Percentiles rank a stretch among this genome's conserved stretches.
Conservation (phyloP, 331 rosid species). For the Ulmus americana region DNA sequence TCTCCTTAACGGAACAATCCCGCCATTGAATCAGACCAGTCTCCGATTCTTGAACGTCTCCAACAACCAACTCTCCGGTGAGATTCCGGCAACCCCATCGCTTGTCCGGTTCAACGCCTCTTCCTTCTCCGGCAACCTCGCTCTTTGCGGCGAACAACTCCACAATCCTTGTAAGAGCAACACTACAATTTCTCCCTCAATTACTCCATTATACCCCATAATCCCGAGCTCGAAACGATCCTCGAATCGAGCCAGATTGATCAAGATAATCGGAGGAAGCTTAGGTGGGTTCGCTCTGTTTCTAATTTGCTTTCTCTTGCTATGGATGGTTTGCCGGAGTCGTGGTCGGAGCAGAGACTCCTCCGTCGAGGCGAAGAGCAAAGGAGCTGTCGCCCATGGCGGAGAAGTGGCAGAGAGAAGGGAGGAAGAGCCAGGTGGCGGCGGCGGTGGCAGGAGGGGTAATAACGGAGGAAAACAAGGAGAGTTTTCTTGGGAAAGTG, state of each 20-base stretch:
- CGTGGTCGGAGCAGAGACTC: conserved; percentile 25
- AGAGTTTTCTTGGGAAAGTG: conserved; percentile 78
- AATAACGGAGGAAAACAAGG: conserved; percentile 49
- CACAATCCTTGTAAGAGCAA: conserved; percentile 24
- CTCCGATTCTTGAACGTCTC: conserved; percentile 73
- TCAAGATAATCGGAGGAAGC: conserved; percentile 52
- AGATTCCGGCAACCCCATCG: conserved; percentile 53
- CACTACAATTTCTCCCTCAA: conserved; percentile 27
- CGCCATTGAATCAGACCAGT: conserved; percentile 65
- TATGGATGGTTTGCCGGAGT: conserved; percentile 32
- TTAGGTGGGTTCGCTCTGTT: conserved; percentile 44
- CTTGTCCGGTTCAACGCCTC: conserved; percentile 62
- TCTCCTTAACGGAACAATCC: conserved; percentile 48
- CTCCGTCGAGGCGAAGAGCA: conserved; percentile 20
- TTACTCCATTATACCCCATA: conserved; percentile 34
- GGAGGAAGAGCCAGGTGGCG: background rate
- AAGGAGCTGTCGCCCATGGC: conserved; percentile 15
- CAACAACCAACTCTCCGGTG: conserved; percentile 67
- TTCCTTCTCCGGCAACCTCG: conserved; percentile 51
- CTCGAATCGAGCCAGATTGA: conserved; percentile 27
- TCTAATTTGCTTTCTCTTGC: conserved; percentile 23
- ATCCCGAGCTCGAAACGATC: background rate
- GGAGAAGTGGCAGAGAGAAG: conserved; percentile 14
- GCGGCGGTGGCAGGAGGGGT: conserved; percentile 36
- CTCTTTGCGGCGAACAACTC: conserved; percentile 61